Base-by-base conservation (phyloP, 2,329 filamentous ascomycete genomes). In the Alternaria sp. region DNA sequence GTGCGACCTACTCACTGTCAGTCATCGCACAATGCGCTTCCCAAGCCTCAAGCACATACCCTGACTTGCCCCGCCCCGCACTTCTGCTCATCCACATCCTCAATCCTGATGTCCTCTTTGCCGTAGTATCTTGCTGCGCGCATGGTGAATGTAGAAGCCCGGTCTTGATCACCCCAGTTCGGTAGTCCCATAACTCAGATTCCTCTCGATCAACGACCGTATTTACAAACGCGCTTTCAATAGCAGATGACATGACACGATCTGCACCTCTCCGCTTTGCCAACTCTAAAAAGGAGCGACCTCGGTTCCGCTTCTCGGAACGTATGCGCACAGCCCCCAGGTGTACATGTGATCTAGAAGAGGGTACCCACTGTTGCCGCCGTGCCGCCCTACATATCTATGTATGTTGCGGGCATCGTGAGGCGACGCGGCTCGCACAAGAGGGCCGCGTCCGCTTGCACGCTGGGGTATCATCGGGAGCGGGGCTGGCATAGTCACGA, bases 91-190 rank as follows among this genome's bases (percentile, higher is more conserved):
- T 82, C 81, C 25, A 88, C 79, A 64, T 85, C 73, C 66, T 87
- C 85, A 66, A 88, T 82, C 44, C 85, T 80, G 58, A 88, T 83
- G 70, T 88, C 86, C 66, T 84, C 82, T 63, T 83, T 84, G 15
- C 86, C 86, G 71, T 87, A 84, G 68, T 85, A 88, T 69, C 85
- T 79, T 23, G 84, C 83, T 50, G 87, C 86, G 67, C 82, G 82
- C 86, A 88, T 88, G 68, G 49, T 66, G 60, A 28, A 14, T 37
- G 50, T 26, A 58, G 47, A 12, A 15, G 58, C 7, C 51, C 55
- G 23, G 26, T 51, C 21, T 37, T 3, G 15, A 45, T 56, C 57
- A 56, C 55, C 49, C 55, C 43, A 55, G 55, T 50, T 68, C 63
- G 43, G 51, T 58, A 20, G 54, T 30, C 41, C 30, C 18, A 20